phyloP scores from a whole-genome alignment of 768 basidiomycete genomes.

The Megacollybia marginata region DNA sequence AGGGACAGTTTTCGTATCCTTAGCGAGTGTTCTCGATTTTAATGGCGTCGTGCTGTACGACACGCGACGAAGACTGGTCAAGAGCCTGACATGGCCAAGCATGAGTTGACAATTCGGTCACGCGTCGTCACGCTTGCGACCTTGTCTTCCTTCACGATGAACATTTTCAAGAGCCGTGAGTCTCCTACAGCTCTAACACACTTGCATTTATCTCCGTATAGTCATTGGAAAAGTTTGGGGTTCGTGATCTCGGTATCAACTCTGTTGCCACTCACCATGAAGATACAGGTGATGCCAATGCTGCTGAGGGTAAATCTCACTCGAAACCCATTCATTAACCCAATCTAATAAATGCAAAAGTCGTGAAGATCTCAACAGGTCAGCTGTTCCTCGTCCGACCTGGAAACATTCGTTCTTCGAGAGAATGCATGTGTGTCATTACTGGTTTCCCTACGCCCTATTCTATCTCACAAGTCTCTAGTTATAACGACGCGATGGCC shows the following conservation, averaged over 20 bases:
- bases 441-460: neutral
- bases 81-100: no score
- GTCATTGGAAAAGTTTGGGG: constrained; percentile 95
- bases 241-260: constrained; percentile 35
- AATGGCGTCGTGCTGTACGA: no score
- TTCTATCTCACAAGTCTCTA: constrained; percentile 21
- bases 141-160: constrained; percentile 44
- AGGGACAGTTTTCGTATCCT: no score
- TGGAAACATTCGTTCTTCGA: constrained; percentile 81
- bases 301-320: constrained; percentile 54
- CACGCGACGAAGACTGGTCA: no score
- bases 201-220: constrained; percentile 25
- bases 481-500: constrained; percentile 93
- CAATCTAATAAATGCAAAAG: constrained; percentile 14
- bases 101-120: no score
- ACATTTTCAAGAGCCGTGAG: constrained; percentile 79
- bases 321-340: neutral
- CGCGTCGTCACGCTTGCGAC: no score
- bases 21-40: no score
- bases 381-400: constrained; percentile 88
- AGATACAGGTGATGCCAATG: constrained; percentile 74
- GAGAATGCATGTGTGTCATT: constrained; percentile 90
- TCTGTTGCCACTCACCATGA: constrained; percentile 17
- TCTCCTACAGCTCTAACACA: constrained; percentile 11
- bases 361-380: constrained; percentile 89